phyloP scores from a whole-genome alignment of 495 filamentous ascomycete genomes.

The Ascodesmis nigricans region DNA sequence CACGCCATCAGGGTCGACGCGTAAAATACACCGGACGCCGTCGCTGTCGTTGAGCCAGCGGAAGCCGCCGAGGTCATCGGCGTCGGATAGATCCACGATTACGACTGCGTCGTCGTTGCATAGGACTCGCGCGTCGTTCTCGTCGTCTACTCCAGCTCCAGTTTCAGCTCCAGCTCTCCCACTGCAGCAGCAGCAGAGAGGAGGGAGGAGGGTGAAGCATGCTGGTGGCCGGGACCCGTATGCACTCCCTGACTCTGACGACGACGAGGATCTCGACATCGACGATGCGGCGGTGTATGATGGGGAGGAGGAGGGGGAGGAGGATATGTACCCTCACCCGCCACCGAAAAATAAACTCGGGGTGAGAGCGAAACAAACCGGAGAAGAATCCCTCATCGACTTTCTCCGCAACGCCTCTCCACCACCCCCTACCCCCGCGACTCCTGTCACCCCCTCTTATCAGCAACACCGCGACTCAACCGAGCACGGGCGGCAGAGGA shows the following conservation, averaged over 20 bases:
- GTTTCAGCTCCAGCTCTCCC: conserved; percentile 22
- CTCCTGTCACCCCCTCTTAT: too few species aligned
- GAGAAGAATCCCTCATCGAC: conserved; percentile 49
- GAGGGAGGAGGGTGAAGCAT: too few species aligned
- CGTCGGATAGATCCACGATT: too few species aligned
- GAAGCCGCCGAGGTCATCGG: too few species aligned
- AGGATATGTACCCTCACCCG: too few species aligned
- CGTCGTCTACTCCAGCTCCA: conserved; percentile 31
- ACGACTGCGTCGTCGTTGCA: too few species aligned
- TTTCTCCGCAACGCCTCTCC: conserved; percentile 72
- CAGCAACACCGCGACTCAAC: too few species aligned
- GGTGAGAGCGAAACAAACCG: conserved; percentile 22
- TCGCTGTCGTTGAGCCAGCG: background rate
- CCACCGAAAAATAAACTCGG: too few species aligned
- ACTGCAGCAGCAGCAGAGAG: conserved; percentile 52
- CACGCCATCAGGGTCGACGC: conserved; percentile 22
- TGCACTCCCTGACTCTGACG: conserved; percentile 60
- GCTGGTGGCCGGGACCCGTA: conserved; percentile 83
- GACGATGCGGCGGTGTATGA: too few species aligned
- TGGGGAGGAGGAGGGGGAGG: too few species aligned
- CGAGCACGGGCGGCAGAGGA: too few species aligned
- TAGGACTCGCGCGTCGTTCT: conserved; percentile 32
- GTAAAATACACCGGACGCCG: background rate
- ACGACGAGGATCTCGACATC: conserved; percentile 25
- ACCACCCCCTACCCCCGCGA: conserved; percentile 33